Evolutionary conservation across 1,139 yeast species (phyloP), one percentile per base, ranked within the genome.

Genomic region (Debaryomyces psychrophilus): DNA sequence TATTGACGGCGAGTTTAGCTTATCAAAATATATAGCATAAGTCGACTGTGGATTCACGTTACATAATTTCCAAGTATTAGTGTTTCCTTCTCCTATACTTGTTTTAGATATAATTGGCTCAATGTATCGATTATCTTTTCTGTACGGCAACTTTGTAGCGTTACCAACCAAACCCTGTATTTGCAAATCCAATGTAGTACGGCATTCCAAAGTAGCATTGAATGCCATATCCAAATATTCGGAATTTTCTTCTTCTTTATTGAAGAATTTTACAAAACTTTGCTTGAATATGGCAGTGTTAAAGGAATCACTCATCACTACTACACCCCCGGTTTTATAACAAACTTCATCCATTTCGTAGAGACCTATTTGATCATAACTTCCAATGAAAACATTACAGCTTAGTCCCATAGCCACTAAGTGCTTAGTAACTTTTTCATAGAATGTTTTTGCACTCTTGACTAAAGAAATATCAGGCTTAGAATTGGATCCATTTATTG

Each of bases 311-410:
- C 83, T 72, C 72, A 83, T 75, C 1, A 83, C 82, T 5, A 82
- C 74, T 3, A 71, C 69, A 34, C 89, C 89, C 9, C 89, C 89
- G 2, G 87, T 81, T 47, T 73, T 74, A 51, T 76, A 69, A 46
- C 82, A 71, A 5, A 82, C 66, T 34, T 76, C 73, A 49, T 81
- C 85, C 88, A 83, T 83, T 58, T 83, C 89, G 54, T 66, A 78
- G 11, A 83, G 65, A 0, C 89, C 89, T 27, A 82, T 77, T 63
- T 83, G 89, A 58, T 83, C 88, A 59, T 83, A 83, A 23, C 85
- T 76, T 15, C 88, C 88, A 45, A 82, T 73, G 54, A 83, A 82
- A 20, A 81, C 63, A 54, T 81, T 79, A 50, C 84, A 71, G 20
- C 84, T 71, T 38, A 81, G 73, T 0, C 88, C 87, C 50, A 70